Percentiles rank a stretch among this genome's conserved stretches.
Conservation (phyloP, 805 yeast genomes). For the Yamadazyma tumulicola region DNA sequence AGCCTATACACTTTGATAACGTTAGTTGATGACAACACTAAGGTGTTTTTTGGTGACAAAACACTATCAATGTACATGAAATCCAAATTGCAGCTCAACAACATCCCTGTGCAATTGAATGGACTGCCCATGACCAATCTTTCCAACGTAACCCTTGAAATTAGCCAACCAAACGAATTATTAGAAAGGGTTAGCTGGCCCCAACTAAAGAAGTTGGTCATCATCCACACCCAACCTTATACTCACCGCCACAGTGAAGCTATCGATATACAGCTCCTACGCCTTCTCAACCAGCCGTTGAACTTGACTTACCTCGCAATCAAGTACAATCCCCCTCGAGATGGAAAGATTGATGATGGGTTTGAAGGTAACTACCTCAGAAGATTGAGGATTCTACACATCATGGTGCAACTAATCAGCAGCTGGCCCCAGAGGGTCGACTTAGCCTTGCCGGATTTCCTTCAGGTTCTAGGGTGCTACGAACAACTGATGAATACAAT, state of each 20-base stretch:
- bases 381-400: slow-evolving; percentile 49
- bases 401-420: slow-evolving; percentile 9
- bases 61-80: slow-evolving; percentile 8
- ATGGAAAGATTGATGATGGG: slow-evolving; percentile 59
- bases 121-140: slow-evolving; percentile 10
- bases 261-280: slow-evolving; percentile 41
- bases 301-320: slow-evolving; percentile 42
- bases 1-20: no score
- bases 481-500: slow-evolving; percentile 68
- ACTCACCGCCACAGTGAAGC: slow-evolving; percentile 29
- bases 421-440: slow-evolving; percentile 21
- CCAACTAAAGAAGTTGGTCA: slow-evolving; percentile 8
- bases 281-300: slow-evolving; percentile 5
- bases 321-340: slow-evolving; percentile 56
- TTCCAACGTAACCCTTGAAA: slow-evolving; percentile 2
- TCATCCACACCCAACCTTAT: slow-evolving; percentile 7
- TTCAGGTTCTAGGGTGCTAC: slow-evolving; percentile 61
- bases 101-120: slow-evolving; percentile 17
- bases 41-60: slow-evolving; percentile 11
- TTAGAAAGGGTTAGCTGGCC: slow-evolving; percentile 3
- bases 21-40: no score
- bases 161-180: background rate
- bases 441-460: slow-evolving; percentile 55
- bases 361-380: slow-evolving; percentile 71
- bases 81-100: slow-evolving; percentile 7